Percentiles rank a stretch among this genome's conserved stretches.
Evolutionary conservation across 495 filamentous ascomycete species (phyloP).

Genomic region (Aspergillus leporis): DNA sequence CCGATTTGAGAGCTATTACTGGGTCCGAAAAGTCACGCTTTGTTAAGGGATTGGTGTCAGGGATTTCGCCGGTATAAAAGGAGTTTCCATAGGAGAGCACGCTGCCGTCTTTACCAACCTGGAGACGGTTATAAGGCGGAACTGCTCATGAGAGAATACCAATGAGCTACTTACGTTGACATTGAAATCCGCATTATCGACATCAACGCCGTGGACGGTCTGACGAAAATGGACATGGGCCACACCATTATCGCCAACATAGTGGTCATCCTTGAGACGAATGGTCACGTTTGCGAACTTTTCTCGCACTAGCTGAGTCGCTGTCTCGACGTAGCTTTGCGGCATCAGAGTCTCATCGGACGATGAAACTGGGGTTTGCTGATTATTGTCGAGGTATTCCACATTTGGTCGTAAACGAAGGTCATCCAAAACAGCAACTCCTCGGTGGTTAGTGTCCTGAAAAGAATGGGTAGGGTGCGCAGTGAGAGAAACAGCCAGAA

Average conservation of each 20-base stretch:
- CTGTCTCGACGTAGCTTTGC: constrained; percentile 8
- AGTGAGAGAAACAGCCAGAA: neutral
- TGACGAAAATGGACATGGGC: constrained; percentile 56
- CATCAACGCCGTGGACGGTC: constrained; percentile 51
- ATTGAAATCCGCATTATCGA: constrained; percentile 57
- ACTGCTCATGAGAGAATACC: neutral
- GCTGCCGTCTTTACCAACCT: constrained; percentile 16
- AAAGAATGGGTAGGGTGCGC: neutral
- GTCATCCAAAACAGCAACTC: neutral
- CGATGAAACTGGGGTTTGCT: neutral
- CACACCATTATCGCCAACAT: constrained; percentile 40
- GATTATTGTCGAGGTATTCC: neutral
- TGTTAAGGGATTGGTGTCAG: constrained; percentile 1
- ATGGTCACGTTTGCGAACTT: neutral
- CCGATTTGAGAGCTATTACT: constrained; percentile 3
- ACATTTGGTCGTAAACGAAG: neutral
- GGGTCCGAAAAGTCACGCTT: constrained; percentile 7
- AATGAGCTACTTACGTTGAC: constrained; percentile 45
- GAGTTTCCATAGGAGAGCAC: constrained; percentile 16
- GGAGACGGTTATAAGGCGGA: neutral
- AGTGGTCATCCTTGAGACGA: constrained; percentile 12
- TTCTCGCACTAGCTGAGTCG: constrained; percentile 3
- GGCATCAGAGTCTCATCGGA: neutral
- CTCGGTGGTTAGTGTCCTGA: neutral
- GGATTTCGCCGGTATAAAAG: constrained; percentile 10